Conservation (phyloP, 1,284 basidiomycete genomes). For the Sporisorium reilianum region DNA sequence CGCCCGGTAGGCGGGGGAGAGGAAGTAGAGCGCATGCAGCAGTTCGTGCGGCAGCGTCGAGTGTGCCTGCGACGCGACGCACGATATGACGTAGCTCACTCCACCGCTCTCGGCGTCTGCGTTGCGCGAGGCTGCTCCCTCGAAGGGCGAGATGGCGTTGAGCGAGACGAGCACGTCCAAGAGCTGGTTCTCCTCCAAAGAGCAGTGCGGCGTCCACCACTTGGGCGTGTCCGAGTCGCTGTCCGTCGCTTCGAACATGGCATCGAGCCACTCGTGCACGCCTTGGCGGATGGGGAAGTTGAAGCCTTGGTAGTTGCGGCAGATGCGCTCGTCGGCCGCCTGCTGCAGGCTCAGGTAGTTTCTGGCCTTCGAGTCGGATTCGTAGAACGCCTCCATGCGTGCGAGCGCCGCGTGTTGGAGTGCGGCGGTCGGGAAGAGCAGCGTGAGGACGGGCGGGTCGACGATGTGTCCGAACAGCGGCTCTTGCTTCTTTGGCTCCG, state of each 20-base stretch:
- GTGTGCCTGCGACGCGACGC: conserved; percentile 46
- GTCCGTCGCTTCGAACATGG: conserved; percentile 42
- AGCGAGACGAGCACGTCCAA: conserved; percentile 43
- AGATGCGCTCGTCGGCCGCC: conserved; percentile 49
- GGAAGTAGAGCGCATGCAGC: conserved; percentile 63
- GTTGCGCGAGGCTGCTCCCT: conserved; percentile 26
- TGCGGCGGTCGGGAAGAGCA: conserved; percentile 53
- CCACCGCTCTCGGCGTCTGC: neutral
- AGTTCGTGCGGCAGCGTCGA: conserved; percentile 62
- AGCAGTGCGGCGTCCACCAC: conserved; percentile 55
- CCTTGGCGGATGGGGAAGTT: conserved; percentile 56
- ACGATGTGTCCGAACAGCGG: conserved; percentile 44
- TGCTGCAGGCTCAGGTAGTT: conserved; percentile 50
- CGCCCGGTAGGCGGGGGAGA: conserved; percentile 51
- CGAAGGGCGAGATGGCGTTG: conserved; percentile 21
- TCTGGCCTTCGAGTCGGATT: conserved; percentile 42
- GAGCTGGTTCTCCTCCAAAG: conserved; percentile 51
- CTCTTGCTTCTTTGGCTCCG: conserved; percentile 17
- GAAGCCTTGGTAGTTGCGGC: conserved; percentile 65
- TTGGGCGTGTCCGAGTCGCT: conserved; percentile 11
- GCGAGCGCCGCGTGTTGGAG: conserved; percentile 61
- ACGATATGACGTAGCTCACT: conserved; percentile 59
- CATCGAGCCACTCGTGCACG: conserved; percentile 57
- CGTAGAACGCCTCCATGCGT: conserved; percentile 65
- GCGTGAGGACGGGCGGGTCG: conserved; percentile 53